Evolutionary conservation across 2,329 filamentous ascomycete species (phyloP), one percentile per base, ranked within the genome.

Genomic region (Arthrobotrys sinensis): DNA sequence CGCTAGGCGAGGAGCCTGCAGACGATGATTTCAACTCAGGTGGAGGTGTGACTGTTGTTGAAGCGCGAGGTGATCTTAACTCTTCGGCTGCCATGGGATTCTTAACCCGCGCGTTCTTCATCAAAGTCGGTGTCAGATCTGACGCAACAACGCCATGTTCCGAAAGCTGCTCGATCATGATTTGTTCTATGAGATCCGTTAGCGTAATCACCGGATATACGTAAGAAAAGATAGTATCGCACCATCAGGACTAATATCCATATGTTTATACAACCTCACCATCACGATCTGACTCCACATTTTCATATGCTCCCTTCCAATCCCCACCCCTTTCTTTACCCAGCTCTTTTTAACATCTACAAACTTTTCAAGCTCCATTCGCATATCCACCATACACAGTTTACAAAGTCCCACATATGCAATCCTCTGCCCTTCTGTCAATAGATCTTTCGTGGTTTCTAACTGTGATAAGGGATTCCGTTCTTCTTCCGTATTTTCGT

Each of bases 281-380:
- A 99, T 99, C 88, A 97, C 97, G 86, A 96, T 96, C 84, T 99
- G 96, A 71, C 92, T 91, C 95, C 95, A 99, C 92, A 97, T 97
- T 84, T 92, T 92, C 86, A 93, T 91, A 40, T 91, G 89, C 84
- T 97, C 96, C 10, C 90, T 86, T 0, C 92, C 89, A 78, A 91
- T 86, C 34, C 89, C 87, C 10, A 94, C 84, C 50, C 90, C 86
- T 84, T 95, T 97, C 84, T 91, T 96, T 1, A 89, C 88, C 19
- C 50, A 57, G 19, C 63, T 80, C 48, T 87, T 88, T 82, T 88
- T 93, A 1, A 88, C 90, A 32, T 85, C 85, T 77, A 90, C 88
- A 45, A 94, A 83, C 10, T 85, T 84, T 71, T 93, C 90, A 67
- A 91, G 83, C 36, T 92, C 90, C 79, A 89, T 89, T 65, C 91